Evolutionary conservation across 805 yeast genomes (phyloP), one percentile per base, ranked within the genome.

Genomic region (Candida vartiovaarae): DNA sequence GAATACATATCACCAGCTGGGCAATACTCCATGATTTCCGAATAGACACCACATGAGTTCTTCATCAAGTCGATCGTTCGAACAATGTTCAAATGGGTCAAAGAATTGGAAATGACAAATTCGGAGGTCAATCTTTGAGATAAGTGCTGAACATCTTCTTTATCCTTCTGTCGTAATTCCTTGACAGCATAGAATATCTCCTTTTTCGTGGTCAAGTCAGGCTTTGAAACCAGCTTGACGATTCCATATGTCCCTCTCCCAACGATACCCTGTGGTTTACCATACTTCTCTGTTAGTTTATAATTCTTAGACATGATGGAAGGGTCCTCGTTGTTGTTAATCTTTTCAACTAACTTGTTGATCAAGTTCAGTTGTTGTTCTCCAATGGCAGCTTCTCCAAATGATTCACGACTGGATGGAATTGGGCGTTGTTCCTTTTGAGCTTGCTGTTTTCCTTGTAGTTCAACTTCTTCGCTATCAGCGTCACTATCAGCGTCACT

Each of bases 241-340:
- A 89, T 97, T 49, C 99, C 99, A 68, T 93, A 93, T 0, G 99
- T 96, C 50, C 99, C 99, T 62, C 93, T 93, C 40, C 99, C 99
- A 51, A 80, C 76, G 35, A 76, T 62, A 7, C 80, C 80, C 43
- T 70, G 64, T 25, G 73, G 65, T 43, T 65, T 70, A 29, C 82
- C 82, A 51, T 76, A 77, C 50, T 71, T 76, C 28, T 66, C 66
- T 6, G 62, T 55, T 23, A 75, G 56, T 4, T 62, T 67, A 32
- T 65, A 57, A 47, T 63, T 65, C 34, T 59, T 56, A 9, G 40
- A 11, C 6, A 32, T 27, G 8, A 44, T 8, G 5, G 46, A 37
- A 8, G 51, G 39, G 20, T 51, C 55, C 33, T 54, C 56, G 29
- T 44, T 68, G 42, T 66, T 64, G 41, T 72, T 72, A 41, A 76